Percentiles rank a stretch among this genome's conserved stretches.
phyloP scores from a whole-genome alignment of 2,329 filamentous ascomycete genomes.

The Grosmannia clavigera region DNA sequence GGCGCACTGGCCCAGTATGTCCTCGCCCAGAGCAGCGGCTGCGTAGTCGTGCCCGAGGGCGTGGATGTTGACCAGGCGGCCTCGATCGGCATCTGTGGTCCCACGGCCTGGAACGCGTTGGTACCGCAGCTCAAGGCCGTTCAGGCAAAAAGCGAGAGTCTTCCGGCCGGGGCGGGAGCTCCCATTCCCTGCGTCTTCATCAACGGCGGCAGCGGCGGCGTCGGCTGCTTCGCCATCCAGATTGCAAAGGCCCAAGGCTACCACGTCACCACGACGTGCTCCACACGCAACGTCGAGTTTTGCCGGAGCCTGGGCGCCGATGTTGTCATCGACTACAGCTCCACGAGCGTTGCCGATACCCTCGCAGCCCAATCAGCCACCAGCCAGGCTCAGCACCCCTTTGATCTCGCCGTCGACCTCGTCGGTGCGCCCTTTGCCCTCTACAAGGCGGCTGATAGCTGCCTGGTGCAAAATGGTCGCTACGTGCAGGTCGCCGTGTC shows the following conservation, averaged over 20 bases:
- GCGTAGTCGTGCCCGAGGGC: slow-evolving; percentile 8
- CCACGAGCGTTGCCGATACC: slow-evolving; percentile 7
- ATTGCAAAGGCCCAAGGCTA: slow-evolving; percentile 22
- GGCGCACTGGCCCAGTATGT: slow-evolving; percentile 13
- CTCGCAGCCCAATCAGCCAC: slow-evolving; percentile 7
- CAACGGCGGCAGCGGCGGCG: slow-evolving; percentile 24
- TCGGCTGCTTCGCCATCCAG: slow-evolving; percentile 25
- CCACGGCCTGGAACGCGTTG: slow-evolving; percentile 15
- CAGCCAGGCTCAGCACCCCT: slow-evolving; percentile 5
- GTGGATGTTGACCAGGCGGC: slow-evolving; percentile 14
- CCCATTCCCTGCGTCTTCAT: slow-evolving; percentile 16
- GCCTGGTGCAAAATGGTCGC: slow-evolving; percentile 10
- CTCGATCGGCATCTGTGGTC: slow-evolving; percentile 12
- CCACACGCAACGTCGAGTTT: slow-evolving; percentile 21
- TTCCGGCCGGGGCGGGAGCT: not conserved
- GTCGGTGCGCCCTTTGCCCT: slow-evolving; percentile 12
- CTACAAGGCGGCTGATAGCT: slow-evolving; percentile 12
- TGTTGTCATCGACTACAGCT: slow-evolving; percentile 24
- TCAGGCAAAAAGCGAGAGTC: not conserved
- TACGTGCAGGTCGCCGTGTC: slow-evolving; percentile 14
- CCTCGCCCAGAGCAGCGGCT: slow-evolving; percentile 2
- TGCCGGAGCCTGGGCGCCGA: slow-evolving; percentile 23
- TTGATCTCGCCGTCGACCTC: slow-evolving; percentile 18
- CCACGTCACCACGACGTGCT: slow-evolving; percentile 23
- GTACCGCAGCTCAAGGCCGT: slow-evolving; percentile 6